phyloP scores from a whole-genome alignment of 2,329 filamentous ascomycete genomes.

The Neofusicoccum umdonicola region DNA sequence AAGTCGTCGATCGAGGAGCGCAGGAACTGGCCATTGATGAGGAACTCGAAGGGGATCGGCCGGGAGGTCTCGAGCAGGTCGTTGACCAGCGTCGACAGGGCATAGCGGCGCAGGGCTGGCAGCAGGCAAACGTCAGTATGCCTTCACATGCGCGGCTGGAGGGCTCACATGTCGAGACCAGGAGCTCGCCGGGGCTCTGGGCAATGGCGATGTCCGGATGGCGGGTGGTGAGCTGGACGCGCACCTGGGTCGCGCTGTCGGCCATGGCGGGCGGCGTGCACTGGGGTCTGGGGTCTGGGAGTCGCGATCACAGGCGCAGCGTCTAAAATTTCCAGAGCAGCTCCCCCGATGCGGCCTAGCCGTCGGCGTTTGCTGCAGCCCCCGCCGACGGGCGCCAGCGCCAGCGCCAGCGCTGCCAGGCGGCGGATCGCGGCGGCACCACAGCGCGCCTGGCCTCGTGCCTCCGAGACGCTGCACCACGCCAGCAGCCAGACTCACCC shows the following conservation, averaged over 20 bases:
- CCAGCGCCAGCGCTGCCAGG: not conserved
- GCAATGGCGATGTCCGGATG: slow-evolving; percentile 54
- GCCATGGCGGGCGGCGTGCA: slow-evolving; percentile 4
- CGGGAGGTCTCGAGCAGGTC: slow-evolving; percentile 56
- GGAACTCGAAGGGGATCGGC: slow-evolving; percentile 85
- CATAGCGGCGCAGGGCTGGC: slow-evolving; percentile 55
- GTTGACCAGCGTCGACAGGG: slow-evolving; percentile 63
- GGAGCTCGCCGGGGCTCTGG: slow-evolving; percentile 54
- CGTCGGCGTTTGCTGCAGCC: slow-evolving; percentile 9
- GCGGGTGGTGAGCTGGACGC: slow-evolving; percentile 54
- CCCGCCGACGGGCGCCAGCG: not conserved
- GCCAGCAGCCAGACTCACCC: not conserved
- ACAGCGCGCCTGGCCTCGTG: not conserved
- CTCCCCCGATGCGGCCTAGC: slow-evolving; percentile 9
- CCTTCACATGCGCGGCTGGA: not conserved
- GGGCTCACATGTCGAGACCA: slow-evolving; percentile 55
- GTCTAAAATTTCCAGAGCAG: slow-evolving; percentile 18
- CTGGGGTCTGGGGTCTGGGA: not conserved
- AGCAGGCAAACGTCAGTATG: not conserved
- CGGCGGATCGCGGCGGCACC: slow-evolving; percentile 3
- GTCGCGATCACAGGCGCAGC: not conserved
- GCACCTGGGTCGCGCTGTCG: slow-evolving; percentile 39
- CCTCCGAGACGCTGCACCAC: not conserved
- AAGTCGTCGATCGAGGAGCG: slow-evolving; percentile 89
- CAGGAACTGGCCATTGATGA: slow-evolving; percentile 90